These are phyloP conservation scores for Brassica nigra DNA, from an alignment of 345 rosid genomes.

Conservation along the genomic window DNA sequence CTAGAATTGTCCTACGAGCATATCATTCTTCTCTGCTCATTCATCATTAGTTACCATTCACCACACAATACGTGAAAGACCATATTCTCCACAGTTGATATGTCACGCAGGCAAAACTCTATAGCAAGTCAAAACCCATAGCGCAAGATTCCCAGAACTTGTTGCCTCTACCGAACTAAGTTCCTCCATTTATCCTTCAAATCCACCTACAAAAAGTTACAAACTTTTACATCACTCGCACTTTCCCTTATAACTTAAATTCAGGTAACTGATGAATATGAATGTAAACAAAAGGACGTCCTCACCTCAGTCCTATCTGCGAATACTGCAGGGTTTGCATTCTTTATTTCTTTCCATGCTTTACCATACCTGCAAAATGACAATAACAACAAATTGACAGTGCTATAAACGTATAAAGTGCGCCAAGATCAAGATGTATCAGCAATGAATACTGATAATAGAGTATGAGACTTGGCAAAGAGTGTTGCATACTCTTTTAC, in stretches of 20 bases:
- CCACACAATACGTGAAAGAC: constrained; percentile 14
- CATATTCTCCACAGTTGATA: neutral
- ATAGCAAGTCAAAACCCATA: constrained; percentile 1
- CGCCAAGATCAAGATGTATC: constrained; percentile 13
- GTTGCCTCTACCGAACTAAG: constrained; percentile 28
- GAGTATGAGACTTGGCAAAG: neutral
- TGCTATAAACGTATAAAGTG: constrained; percentile 7
- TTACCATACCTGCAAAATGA: constrained; percentile 32
- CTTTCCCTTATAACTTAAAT: neutral
- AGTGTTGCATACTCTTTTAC: constrained; percentile 36
- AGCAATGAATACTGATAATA: neutral
- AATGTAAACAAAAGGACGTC: neutral
- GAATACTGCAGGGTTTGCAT: constrained; percentile 35
- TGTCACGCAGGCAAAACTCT: neutral
- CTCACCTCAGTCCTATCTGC: constrained; percentile 37
- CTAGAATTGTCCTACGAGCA: constrained; percentile 11
- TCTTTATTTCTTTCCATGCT: constrained; percentile 38
- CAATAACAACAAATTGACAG: constrained; percentile 3
- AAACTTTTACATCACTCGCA: constrained; percentile 16
- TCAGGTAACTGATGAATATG: neutral
- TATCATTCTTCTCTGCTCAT: constrained; percentile 26
- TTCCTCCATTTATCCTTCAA: constrained; percentile 43
- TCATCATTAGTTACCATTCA: constrained; percentile 23
- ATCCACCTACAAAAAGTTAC: constrained; percentile 10
- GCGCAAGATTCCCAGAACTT: neutral